Base-by-base conservation (phyloP, 106 monocot genomes). In the Gastrodia elata region DNA sequence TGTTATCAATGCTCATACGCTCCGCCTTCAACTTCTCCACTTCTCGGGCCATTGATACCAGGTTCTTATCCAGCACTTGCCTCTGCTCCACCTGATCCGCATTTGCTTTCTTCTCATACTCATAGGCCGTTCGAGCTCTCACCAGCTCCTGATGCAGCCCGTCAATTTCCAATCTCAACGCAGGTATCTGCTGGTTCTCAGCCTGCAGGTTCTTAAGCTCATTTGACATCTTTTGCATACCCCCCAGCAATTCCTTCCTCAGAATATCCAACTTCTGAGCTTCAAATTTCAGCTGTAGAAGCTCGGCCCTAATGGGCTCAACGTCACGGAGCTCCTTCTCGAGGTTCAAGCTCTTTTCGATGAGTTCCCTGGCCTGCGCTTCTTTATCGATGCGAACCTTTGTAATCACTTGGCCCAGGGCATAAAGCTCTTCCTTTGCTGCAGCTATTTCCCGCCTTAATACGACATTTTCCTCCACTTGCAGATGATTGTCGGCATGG, bases 21-120 rank as follows among this genome's bases (percentile, higher is more conserved):
- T 89, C 83, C 22, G 85, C 78, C 71, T 81, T 83, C 44, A 91
- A 74, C 74, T 91, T 87, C 77, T 91, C 91, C 37, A 80, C 39
- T 65, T 91, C 87, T 18, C 87, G 75, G 39, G 91, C 84, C 91
- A 91, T 87, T 3, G 87, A 77, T 28, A 81, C 76, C 9, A 91
- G 84, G 65, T 81, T 87, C 76, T 87, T 87, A 76, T 91, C 87
- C 83, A 87, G 78, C 22, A 74, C 85, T 67, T 87, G 80, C 68
- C 71, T 82, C 82, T 87, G 87, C 70, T 87, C 84, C 33, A 70
- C 26, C 70, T 75, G 84, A 52, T 91, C 91, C 38, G 72, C 68
- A 64, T 78, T 82, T 34, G 75, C 80, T 74, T 83, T 81, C 49
- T 83, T 83, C 74, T 91, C 91, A 56, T 81, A 81, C 49, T 87